These are phyloP conservation scores for Xylaria grammica DNA, from an alignment of 495 filamentous ascomycete species.

Conservation along the genomic window DNA sequence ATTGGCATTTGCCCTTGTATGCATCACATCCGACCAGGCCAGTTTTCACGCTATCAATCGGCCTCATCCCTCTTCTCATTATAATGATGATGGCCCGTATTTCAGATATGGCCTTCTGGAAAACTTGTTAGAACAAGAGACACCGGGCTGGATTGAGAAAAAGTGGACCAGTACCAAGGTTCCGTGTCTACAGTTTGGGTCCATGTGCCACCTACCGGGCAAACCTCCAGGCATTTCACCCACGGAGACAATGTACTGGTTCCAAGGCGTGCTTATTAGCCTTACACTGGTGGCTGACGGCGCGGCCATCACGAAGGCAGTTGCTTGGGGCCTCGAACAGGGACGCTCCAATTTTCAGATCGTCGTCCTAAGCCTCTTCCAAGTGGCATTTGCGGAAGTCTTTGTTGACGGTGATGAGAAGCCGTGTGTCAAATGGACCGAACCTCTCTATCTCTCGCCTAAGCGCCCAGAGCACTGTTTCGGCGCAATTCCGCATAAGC, in stretches of 20 bases:
- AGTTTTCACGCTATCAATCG: not conserved
- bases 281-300: not conserved
- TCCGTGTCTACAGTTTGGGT: not conserved
- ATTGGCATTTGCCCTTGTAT: constrained; percentile 4
- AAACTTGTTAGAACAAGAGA: too few relatives aligned
- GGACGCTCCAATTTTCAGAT: constrained; percentile 2
- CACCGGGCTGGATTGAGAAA: not conserved
- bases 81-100: too few relatives aligned
- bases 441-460: not conserved
- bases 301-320: not conserved
- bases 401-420: not conserved
- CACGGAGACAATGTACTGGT: constrained; percentile 2
- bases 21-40: not conserved
- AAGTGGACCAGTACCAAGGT: not conserved
- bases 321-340: not conserved
- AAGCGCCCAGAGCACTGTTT: not conserved
- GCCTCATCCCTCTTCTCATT: not conserved
- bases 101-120: too few relatives aligned
- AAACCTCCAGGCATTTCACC: not conserved
- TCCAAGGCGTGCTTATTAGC: constrained; percentile 3
- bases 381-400: not conserved
- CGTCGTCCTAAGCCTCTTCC: constrained; percentile 2
- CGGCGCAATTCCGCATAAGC: not conserved
- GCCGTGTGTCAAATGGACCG: not conserved
- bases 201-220: not conserved